Evolutionary conservation across 148 eudicot genomes (phyloP).

Genomic region (Amaranthus palmeri): DNA sequence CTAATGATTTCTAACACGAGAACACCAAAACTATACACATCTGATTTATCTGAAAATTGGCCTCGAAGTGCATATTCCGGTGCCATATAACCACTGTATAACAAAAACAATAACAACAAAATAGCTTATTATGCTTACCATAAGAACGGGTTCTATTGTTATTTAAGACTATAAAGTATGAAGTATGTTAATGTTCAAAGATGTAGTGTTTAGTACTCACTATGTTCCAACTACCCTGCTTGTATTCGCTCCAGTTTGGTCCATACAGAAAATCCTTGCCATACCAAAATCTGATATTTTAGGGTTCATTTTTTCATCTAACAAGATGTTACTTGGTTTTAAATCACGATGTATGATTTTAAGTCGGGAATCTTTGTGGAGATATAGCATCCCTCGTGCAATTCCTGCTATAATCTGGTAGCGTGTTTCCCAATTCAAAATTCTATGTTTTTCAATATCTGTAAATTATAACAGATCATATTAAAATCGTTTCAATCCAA

Average conservation of each 20-base stretch:
- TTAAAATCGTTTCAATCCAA: no score
- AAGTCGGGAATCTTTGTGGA: conserved; percentile 28
- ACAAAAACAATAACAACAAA: not conserved
- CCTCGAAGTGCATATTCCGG: conserved; percentile 34
- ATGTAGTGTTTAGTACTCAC: conserved; percentile 13
- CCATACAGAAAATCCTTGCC: conserved; percentile 26
- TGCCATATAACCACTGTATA: conserved; percentile 40
- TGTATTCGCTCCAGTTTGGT: conserved; percentile 21
- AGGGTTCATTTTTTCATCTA: conserved; percentile 25
- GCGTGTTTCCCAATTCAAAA: conserved; percentile 23
- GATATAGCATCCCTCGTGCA: conserved; percentile 30
- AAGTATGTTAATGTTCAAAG: not conserved
- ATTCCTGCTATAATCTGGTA: conserved; percentile 27
- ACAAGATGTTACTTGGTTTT: conserved; percentile 30
- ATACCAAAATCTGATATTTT: conserved; percentile 37
- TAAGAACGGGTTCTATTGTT: no score
- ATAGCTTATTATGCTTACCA: no score
- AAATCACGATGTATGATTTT: conserved; percentile 31
- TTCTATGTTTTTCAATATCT: conserved; percentile 3
- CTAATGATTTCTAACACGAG: conserved; percentile 36
- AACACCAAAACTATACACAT: conserved; percentile 37
- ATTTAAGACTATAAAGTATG: not conserved
- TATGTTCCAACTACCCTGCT: conserved; percentile 27
- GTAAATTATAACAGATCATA: not conserved
- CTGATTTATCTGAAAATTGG: conserved; percentile 33